Percentiles rank a stretch among this genome's conserved stretches.
Evolutionary conservation across 352 stramenopile genomes (phyloP).

Genomic region (Phytophthora sp.): DNA sequence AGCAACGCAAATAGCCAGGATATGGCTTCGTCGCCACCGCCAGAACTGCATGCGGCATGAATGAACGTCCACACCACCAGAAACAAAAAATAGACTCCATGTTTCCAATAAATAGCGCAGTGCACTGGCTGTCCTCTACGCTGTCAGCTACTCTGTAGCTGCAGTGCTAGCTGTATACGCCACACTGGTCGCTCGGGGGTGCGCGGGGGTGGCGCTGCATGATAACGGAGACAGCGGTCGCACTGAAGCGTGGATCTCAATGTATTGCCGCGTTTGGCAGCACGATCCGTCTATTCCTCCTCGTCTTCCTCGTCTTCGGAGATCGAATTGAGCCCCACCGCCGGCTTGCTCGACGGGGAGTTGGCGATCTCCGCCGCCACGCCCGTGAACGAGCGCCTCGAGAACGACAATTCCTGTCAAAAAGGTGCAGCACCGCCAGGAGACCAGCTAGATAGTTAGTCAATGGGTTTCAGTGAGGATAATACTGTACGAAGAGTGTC

Average conservation of each 20-base stretch:
- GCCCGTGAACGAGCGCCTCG: conserved; percentile 61
- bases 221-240: conserved; percentile 8
- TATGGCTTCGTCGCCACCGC: conserved; percentile 6
- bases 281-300: conserved; percentile 38
- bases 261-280: conserved; percentile 23
- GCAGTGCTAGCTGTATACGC: conserved; percentile 10
- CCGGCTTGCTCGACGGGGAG: conserved; percentile 61
- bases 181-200: conserved; percentile 11
- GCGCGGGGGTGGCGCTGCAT: background rate
- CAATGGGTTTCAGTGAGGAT: background rate
- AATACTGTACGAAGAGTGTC: background rate
- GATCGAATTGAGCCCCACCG: conserved; percentile 73
- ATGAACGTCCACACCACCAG: conserved; percentile 8
- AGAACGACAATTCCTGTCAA: conserved; percentile 63
- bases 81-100: conserved; percentile 33
- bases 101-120: conserved; percentile 54
- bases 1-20: conserved; percentile 12
- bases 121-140: conserved; percentile 35
- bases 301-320: conserved; percentile 58
- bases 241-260: conserved; percentile 18
- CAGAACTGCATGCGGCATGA: conserved; percentile 7
- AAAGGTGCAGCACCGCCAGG: background rate
- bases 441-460: too few species aligned
- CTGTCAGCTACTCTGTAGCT: conserved; percentile 13
- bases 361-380: conserved; percentile 67